Conservation (phyloP, 1,284 basidiomycete species). For the Leccinum subrobustum region DNA sequence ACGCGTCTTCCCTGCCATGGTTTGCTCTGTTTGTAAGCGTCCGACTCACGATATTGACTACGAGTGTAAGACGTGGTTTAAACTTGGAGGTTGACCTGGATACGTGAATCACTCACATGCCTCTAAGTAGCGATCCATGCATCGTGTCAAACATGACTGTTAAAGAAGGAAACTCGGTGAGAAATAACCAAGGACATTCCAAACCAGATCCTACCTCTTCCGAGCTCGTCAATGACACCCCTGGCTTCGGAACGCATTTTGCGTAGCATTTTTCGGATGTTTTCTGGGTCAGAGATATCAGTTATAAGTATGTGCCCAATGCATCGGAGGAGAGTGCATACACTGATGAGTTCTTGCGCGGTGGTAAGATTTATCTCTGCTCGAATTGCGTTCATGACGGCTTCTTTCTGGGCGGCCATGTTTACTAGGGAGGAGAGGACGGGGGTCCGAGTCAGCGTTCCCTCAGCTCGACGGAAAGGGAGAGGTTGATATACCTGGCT, state of each 20-base stretch:
- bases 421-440: slow-evolving; percentile 46
- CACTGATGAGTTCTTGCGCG: slow-evolving; percentile 81
- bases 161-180: slow-evolving; percentile 1
- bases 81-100: neutral
- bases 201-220: slow-evolving; percentile 58
- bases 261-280: slow-evolving; percentile 74
- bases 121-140: slow-evolving; percentile 81
- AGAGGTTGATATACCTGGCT: slow-evolving; percentile 31
- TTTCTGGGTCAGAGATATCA: slow-evolving; percentile 47
- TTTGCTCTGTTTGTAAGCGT: slow-evolving; percentile 58
- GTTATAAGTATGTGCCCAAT: neutral
- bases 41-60: slow-evolving; percentile 74
- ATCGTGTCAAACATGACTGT: slow-evolving; percentile 72
- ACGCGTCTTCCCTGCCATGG: slow-evolving; percentile 26
- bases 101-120: slow-evolving; percentile 56
- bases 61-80: slow-evolving; percentile 1
- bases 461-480: neutral
- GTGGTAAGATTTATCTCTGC: slow-evolving; percentile 73
- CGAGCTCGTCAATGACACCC: slow-evolving; percentile 61
- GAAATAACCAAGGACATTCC: neutral
- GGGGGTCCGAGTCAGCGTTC: neutral
- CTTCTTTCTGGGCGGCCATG: slow-evolving; percentile 60
- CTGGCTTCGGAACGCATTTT: slow-evolving; percentile 80
- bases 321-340: slow-evolving; percentile 28
- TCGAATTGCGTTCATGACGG: slow-evolving; percentile 67